phyloP scores from a whole-genome alignment of 176 grass and related monocot genomes.

The Triticum monococcum region DNA sequence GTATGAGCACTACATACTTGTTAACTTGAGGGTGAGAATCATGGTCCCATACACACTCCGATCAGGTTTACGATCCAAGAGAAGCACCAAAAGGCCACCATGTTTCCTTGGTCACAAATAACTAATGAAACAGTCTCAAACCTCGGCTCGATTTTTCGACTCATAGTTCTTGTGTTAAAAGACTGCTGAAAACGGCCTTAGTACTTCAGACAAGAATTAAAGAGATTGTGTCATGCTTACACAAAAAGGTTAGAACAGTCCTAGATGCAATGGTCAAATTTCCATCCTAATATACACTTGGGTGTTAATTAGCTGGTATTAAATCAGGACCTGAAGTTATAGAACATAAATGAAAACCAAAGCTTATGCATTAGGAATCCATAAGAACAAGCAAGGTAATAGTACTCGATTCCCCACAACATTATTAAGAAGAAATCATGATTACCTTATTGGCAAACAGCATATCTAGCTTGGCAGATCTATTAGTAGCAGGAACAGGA shows the following conservation, averaged over 20 bases:
- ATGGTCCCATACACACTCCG: too few relatives aligned
- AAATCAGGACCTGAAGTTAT: neutral
- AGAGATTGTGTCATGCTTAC: too few relatives aligned
- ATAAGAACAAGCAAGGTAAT: slow-evolving; percentile 5
- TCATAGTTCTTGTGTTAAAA: too few relatives aligned
- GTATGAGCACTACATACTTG: too few relatives aligned
- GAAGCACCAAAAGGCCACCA: too few relatives aligned
- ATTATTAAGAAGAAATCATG: neutral
- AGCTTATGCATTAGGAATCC: neutral
- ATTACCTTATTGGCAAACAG: slow-evolving; percentile 95
- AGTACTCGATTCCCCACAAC: neutral
- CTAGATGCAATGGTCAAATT: neutral
- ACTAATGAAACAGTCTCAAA: too few relatives aligned
- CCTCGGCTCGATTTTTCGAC: too few relatives aligned
- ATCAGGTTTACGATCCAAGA: too few relatives aligned
- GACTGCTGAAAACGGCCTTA: too few relatives aligned
- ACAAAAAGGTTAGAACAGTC: neutral
- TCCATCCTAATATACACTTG: neutral
- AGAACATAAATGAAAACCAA: neutral
- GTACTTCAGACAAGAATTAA: too few relatives aligned
- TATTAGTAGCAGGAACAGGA: slow-evolving; percentile 65
- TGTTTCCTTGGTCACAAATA: too few relatives aligned
- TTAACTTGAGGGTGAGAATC: too few relatives aligned
- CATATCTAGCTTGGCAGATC: slow-evolving; percentile 93
- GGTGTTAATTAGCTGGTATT: neutral